A percentile compares a stretch with the other conserved stretches of the same genome.
Evolutionary conservation across 2,329 filamentous ascomycete species (phyloP).

Genomic region (Fusarium subglutinans): DNA sequence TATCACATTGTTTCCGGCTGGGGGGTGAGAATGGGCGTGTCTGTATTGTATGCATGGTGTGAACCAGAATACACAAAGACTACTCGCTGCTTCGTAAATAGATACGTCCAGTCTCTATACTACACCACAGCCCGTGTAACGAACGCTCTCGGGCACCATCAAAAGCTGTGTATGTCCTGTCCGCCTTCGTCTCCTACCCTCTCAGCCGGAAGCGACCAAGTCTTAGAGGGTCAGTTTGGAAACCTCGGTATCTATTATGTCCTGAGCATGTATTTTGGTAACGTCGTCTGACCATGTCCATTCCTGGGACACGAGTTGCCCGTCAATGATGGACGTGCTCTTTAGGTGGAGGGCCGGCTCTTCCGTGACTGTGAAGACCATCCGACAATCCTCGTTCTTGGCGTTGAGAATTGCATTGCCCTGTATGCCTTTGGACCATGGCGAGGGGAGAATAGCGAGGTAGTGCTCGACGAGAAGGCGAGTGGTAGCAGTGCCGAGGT

Average conservation of each 20-base stretch:
- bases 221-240: conserved; percentile 13
- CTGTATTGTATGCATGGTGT: background rate
- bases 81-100: background rate
- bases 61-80: background rate
- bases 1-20: background rate
- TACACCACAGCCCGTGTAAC: background rate
- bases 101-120: background rate
- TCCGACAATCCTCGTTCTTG: conserved; percentile 41
- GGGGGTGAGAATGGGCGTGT: background rate
- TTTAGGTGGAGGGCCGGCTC: conserved; percentile 35
- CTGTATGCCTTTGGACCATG: conserved; percentile 46
- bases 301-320: conserved; percentile 22
- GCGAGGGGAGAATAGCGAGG: conserved; percentile 38
- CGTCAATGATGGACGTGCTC: conserved; percentile 28
- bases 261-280: conserved; percentile 28
- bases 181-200: background rate
- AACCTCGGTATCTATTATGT: conserved; percentile 34
- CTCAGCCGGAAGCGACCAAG: background rate
- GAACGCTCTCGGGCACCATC: background rate
- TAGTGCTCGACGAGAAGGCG: conserved; percentile 52
- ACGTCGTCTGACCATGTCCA: conserved; percentile 46
- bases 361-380: conserved; percentile 46
- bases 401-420: conserved; percentile 46
- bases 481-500: conserved; percentile 55
- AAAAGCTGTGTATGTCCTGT: background rate